A percentile compares a stretch with the other conserved stretches of the same genome.
Evolutionary conservation across 2,329 filamentous ascomycete genomes (phyloP).

Genomic region (Alternaria hordeiaustralica): DNA sequence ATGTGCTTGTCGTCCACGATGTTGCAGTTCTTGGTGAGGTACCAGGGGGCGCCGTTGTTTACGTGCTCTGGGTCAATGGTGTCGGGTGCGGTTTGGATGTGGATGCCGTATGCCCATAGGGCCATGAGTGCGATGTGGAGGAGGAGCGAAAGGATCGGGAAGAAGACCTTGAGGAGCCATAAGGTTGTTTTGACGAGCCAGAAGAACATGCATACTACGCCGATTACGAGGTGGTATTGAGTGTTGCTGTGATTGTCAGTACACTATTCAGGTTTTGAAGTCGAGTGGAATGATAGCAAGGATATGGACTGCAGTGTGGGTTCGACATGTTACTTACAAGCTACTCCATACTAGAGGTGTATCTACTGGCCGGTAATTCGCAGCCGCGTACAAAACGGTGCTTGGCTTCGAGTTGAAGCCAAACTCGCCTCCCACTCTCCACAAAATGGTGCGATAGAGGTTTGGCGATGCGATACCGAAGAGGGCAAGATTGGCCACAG

Average conservation of each 20-base stretch:
- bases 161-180: conserved; percentile 74
- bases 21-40: conserved; percentile 72
- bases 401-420: conserved; percentile 77
- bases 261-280: neutral
- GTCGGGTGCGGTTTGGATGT: conserved; percentile 76
- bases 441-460: conserved; percentile 73
- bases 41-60: conserved; percentile 72
- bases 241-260: conserved; percentile 64
- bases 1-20: conserved; percentile 64
- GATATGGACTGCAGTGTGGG: neutral
- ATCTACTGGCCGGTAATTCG: conserved; percentile 69
- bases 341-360: conserved; percentile 75
- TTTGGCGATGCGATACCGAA: conserved; percentile 77
- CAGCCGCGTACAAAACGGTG: conserved; percentile 73
- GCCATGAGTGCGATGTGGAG: conserved; percentile 64
- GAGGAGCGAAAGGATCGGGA: conserved; percentile 67
- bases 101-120: conserved; percentile 70
- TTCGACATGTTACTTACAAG: conserved; percentile 61
- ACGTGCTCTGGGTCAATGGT: conserved; percentile 69
- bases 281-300: neutral
- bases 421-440: conserved; percentile 73
- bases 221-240: conserved; percentile 77
- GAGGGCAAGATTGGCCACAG: conserved; percentile 70
- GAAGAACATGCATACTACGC: conserved; percentile 77
- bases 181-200: conserved; percentile 73